Evolutionary conservation across 306 rosid genomes (phyloP), one percentile per base, ranked within the genome.

Genomic region (Betula pendula): DNA sequence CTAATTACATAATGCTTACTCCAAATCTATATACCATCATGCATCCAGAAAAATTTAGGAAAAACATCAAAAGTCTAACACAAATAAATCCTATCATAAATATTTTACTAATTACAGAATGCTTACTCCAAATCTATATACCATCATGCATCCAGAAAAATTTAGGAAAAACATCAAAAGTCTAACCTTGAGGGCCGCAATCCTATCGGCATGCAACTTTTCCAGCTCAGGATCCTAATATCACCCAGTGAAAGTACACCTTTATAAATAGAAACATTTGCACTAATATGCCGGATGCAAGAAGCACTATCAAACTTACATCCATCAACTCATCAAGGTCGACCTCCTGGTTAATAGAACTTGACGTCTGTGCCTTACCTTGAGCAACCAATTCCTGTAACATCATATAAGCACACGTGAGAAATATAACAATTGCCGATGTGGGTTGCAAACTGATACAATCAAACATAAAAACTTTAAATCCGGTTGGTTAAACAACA

Each of bases 251-350:
- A 42, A 79, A 87, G 53, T 69, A 79, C 74, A 84, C 42, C 70
- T 52, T 44, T 74, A 68, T 38, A 66, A 71, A 81, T 53, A 51
- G 63, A 45, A 76, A 56, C 4, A 4, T 56, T 24, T 24, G 62
- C 76, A 84, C 47, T 71, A 68, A 72, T 43, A 59, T 78, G 8
- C 66, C 51, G 20, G 19, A 40, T 53, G 80, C 73, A 77, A 81
- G 45, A 80, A 73, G 70, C 67, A 63, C 24, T 60, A 22, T 70
- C 13, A 47, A 75, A 67, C 98, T 82, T 82, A 92, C 98, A 77
- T 94, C 98, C 98, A 94, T 94, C 77, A 94, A 88, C 24, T 94
- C 97, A 75, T 92, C 97, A 55, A 94, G 95, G 84, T 95, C 96
- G 68, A 95, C 48, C 48, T 44, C 48, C 48, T 44, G 48, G 48